These are phyloP conservation scores for Chiua virens DNA, from an alignment of 768 basidiomycete species.

Conservation along the genomic window DNA sequence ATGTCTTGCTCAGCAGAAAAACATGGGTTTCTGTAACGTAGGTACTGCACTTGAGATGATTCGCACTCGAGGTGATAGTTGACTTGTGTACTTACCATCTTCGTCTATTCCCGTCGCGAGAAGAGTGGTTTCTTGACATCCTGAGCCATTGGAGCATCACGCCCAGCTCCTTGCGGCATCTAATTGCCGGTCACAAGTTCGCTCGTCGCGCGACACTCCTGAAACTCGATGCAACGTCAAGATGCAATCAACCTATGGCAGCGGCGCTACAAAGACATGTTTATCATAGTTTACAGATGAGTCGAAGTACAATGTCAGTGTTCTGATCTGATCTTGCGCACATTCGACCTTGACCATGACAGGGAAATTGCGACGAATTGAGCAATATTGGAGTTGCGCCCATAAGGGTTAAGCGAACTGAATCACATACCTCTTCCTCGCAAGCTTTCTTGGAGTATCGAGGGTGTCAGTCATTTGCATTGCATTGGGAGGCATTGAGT, in stretches of 20 bases:
- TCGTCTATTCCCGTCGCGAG: neutral
- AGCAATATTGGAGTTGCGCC: neutral
- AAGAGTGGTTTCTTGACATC: neutral
- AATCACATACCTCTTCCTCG: neutral
- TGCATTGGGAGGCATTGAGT: neutral
- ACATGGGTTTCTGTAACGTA: neutral
- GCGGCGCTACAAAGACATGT: constrained; percentile 4
- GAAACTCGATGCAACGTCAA: constrained; percentile 12
- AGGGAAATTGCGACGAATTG: neutral
- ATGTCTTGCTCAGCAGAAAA: neutral
- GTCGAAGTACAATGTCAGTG: neutral
- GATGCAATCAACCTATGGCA: constrained; percentile 1
- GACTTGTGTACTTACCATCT: neutral
- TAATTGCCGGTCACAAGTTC: neutral
- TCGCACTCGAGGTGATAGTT: neutral
- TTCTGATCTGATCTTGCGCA: constrained; percentile 1
- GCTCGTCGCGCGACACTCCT: neutral
- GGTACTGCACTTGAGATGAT: neutral
- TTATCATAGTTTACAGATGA: neutral
- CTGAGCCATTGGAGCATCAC: neutral
- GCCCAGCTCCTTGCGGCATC: neutral
- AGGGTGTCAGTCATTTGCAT: neutral
- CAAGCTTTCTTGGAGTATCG: neutral
- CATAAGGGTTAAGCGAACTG: neutral
- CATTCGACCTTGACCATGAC: neutral